phyloP scores from a whole-genome alignment of 73 alveolate genomes.

The Paramecium primaurelia region DNA sequence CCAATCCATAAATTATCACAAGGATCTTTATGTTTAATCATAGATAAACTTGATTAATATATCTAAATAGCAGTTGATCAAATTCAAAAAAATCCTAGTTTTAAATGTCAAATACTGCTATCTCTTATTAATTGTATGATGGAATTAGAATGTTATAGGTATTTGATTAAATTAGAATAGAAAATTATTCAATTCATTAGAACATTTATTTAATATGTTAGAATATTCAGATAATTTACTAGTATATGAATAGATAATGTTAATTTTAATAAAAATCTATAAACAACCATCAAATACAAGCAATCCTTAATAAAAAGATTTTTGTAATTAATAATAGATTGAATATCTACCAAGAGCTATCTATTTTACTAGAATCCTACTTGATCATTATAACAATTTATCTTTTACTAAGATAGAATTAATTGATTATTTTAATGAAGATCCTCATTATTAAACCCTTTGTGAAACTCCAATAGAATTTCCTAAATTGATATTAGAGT shows the following conservation, averaged over 20 bases:
- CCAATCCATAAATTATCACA: background rate
- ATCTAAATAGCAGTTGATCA: background rate
- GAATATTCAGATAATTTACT: background rate
- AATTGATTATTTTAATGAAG: background rate
- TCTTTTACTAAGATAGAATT: slow-evolving; percentile 6
- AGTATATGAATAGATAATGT: background rate
- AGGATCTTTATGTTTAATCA: background rate
- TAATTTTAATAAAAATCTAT: background rate
- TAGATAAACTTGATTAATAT: background rate
- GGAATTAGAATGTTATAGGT: slow-evolving; percentile 17
- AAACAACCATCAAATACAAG: background rate
- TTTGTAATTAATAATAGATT: background rate
- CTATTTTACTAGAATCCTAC: background rate
- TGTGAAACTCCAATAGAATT: background rate
- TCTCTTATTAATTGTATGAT: background rate
- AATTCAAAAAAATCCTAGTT: background rate
- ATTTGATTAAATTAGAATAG: background rate
- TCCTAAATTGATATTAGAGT: background rate
- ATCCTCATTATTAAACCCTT: background rate
- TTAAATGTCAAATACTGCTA: background rate
- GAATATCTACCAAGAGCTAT: background rate
- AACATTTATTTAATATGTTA: background rate
- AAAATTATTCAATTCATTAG: background rate
- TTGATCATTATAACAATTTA: slow-evolving; percentile 3
- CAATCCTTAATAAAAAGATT: background rate